Evolutionary conservation across 2,329 filamentous ascomycete species (phyloP).

Genomic region (Helminthosporium solani): DNA sequence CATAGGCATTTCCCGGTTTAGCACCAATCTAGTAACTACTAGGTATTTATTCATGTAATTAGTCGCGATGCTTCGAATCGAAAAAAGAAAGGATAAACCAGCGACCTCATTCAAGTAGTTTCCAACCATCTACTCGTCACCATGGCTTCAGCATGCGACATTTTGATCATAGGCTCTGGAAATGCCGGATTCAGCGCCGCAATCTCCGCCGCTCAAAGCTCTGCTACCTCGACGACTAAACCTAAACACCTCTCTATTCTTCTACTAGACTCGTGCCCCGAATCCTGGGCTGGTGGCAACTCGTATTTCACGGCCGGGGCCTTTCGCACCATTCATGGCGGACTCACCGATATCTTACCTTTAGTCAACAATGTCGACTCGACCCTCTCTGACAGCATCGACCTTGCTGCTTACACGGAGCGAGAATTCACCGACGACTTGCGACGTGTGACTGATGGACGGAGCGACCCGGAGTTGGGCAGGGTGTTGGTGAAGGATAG

Average conservation of each 20-base stretch:
- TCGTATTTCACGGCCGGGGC: slow-evolving; percentile 66
- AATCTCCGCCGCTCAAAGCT: slow-evolving; percentile 54
- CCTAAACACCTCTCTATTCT: slow-evolving; percentile 49
- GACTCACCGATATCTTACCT: slow-evolving; percentile 59
- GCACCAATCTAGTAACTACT: no score
- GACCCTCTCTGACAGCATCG: slow-evolving; percentile 53
- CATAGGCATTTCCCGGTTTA: no score
- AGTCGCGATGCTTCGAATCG: no score
- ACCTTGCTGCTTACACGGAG: slow-evolving; percentile 58
- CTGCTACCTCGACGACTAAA: not conserved
- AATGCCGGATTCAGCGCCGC: slow-evolving; percentile 66
- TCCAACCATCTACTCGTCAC: no score
- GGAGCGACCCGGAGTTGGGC: slow-evolving; percentile 54
- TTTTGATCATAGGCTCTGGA: slow-evolving; percentile 62
- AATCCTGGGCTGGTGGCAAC: slow-evolving; percentile 63
- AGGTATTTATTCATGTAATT: no score
- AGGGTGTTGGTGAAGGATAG: slow-evolving; percentile 55
- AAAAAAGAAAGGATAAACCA: no score
- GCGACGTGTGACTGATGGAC: slow-evolving; percentile 56
- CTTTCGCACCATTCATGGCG: slow-evolving; percentile 58
- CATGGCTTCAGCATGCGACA: slow-evolving; percentile 17
- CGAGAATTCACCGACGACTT: slow-evolving; percentile 59
- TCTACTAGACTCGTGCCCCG: slow-evolving; percentile 61
- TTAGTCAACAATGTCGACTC: slow-evolving; percentile 59
- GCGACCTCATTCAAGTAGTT: no score